A percentile compares a stretch with the other conserved stretches of the same genome.
These are phyloP conservation scores for Globisporangium lucens DNA, from an alignment of 352 stramenopile genomes.

Conservation along the genomic window DNA sequence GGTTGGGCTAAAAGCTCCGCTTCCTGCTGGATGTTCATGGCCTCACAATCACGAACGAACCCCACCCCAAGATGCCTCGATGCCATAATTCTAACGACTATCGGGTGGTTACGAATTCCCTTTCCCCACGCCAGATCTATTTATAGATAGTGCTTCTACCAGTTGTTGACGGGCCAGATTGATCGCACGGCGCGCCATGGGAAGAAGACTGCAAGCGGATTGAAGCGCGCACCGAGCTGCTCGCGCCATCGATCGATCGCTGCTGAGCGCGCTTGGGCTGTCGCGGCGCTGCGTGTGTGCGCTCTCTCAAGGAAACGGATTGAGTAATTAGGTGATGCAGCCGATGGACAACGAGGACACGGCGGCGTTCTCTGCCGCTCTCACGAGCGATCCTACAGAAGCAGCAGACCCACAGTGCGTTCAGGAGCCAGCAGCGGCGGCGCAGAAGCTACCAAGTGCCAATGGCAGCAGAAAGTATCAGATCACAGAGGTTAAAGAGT, in stretches of 20 bases:
- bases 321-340: slow-evolving; percentile 9
- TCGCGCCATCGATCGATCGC: neutral
- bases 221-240: neutral
- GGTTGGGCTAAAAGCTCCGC: too few relatives aligned
- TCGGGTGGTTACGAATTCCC: neutral
- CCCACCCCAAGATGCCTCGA: too few relatives aligned
- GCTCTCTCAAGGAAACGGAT: neutral
- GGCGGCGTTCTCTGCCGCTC: neutral
- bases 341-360: slow-evolving; percentile 5
- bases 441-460: neutral
- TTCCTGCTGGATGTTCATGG: too few relatives aligned
- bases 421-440: neutral
- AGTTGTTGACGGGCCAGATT: neutral
- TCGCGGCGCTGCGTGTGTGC: neutral
- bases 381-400: neutral
- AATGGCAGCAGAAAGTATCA: slow-evolving; percentile 8
- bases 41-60: too few relatives aligned
- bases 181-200: neutral
- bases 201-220: too few relatives aligned
- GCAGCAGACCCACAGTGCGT: neutral
- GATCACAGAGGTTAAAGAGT: neutral
- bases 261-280: neutral
- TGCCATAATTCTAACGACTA: neutral
- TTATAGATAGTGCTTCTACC: neutral
- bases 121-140: neutral